Evolutionary conservation across 2,329 filamentous ascomycete genomes (phyloP).

Genomic region (Sporothrix globosa): DNA sequence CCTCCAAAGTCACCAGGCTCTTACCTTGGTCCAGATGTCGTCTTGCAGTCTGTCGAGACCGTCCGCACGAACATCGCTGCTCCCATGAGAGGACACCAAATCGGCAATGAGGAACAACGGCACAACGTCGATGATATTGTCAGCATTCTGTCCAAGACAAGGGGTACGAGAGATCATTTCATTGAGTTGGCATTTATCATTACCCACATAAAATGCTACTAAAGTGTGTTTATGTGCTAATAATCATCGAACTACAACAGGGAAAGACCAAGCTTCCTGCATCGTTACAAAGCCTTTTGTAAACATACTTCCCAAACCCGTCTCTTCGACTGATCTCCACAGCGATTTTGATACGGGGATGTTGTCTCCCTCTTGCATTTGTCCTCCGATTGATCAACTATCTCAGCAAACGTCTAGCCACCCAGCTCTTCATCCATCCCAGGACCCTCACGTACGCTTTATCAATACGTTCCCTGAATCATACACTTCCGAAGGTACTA

Average conservation of each 20-base stretch:
- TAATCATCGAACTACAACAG: not conserved
- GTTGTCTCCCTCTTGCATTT: not conserved
- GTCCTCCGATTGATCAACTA: not conserved
- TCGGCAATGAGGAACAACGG: not conserved
- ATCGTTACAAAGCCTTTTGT: not conserved
- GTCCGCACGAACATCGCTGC: not conserved
- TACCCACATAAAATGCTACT: not conserved
- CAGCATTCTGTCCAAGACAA: not conserved
- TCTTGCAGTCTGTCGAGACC: conserved; percentile 1
- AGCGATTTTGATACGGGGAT: not conserved
- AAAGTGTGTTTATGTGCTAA: not conserved
- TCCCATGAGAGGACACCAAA: not conserved
- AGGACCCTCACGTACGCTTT: conserved; percentile 8
- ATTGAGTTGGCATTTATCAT: no score
- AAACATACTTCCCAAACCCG: not conserved
- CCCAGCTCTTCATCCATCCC: not conserved
- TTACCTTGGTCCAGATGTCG: not conserved
- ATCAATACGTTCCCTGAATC: not conserved
- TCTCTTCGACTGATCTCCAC: not conserved
- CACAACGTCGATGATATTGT: not conserved
- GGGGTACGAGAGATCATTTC: not conserved
- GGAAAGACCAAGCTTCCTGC: not conserved
- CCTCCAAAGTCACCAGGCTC: not conserved
- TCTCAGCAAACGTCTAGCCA: not conserved
- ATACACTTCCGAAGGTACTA: not conserved